Conservation (phyloP, 1,284 basidiomycete genomes). For the Macrocybe sp. region DNA sequence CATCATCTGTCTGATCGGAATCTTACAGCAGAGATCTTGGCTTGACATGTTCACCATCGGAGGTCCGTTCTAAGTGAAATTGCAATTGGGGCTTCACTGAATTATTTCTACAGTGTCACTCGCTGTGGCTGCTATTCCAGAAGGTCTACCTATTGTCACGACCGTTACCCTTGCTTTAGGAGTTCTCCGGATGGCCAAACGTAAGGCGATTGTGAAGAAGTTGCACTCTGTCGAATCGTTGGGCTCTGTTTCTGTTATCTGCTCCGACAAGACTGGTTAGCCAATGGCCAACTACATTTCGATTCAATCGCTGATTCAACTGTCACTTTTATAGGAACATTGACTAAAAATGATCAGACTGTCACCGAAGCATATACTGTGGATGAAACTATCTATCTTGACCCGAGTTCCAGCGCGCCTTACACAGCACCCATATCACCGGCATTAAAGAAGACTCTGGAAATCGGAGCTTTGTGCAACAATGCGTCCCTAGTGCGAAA, state of each 20-base stretch:
- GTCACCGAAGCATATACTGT: conserved; percentile 86
- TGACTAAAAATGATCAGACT: conserved; percentile 96
- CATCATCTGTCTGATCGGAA: conserved; percentile 88
- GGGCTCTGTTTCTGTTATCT: conserved; percentile 93
- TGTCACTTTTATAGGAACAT: conserved; percentile 56
- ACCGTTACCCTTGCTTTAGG: conserved; percentile 96
- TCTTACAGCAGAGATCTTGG: conserved; percentile 86
- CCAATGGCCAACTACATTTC: background rate
- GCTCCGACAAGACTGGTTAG: conserved; percentile 93
- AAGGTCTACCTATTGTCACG: conserved; percentile 95
- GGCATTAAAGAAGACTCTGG: conserved; percentile 58
- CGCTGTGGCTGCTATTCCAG: conserved; percentile 95
- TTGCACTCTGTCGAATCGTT: conserved; percentile 93
- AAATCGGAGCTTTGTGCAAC: conserved; percentile 69
- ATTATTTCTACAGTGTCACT: conserved; percentile 66
- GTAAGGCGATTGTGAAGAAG: conserved; percentile 97
- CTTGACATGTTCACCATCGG: conserved; percentile 99
- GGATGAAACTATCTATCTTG: conserved; percentile 75
- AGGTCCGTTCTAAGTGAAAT: conserved; percentile 43
- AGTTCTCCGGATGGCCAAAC: conserved; percentile 89
- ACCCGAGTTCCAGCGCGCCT: conserved; percentile 35
- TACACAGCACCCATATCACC: conserved; percentile 37
- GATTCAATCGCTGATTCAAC: background rate
- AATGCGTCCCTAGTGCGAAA: conserved; percentile 64
- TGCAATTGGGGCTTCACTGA: background rate